Base-by-base conservation (phyloP, 192 early-diverging fungal species). In the Chytriomyces sp. region DNA sequence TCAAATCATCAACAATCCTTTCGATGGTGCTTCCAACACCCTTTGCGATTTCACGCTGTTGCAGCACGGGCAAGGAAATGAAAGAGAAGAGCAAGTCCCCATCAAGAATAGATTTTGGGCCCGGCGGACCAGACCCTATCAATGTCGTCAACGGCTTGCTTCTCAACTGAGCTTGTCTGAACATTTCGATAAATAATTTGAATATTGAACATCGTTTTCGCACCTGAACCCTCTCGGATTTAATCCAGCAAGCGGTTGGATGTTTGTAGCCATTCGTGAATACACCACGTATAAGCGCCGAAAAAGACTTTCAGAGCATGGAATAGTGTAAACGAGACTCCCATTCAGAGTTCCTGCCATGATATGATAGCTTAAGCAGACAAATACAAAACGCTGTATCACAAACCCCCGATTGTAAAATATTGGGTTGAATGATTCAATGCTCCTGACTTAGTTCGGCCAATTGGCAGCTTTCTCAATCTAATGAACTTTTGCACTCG, bases 211-310 rank as follows among this genome's bases (percentile, higher is more conserved):
- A 22, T 49, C 0, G 22, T 49, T 49, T 2, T 2, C 44, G 44
- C 44, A 87, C 80, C 95, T 85, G 74, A 85, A 98, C 25, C 92
- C 94, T 39, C 95, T 83, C 6, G 98, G 96, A 68, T 99, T 98
- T 59, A 99, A 76, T 3, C 94, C 96, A 17, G 93, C 94, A 32
- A 87, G 73, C 56, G 94, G 95, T 71, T 90, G 89, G 4, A 95
- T 55, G 40, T 87, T 86, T 52, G 90, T 92, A 2, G 94, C 91
- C 77, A 99, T 82, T 36, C 93, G 90, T n/a, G 89, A 83, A 68
- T 93, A 92, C 19, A 99, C 77, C 1, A 89, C 87, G 37, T 90
- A 89, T 31, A 98, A 75, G 25, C 98, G 88, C 80, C 96, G 98
- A 77, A 92, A 98, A 30, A 91, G 86, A 76, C 92, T 96, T 76